These are phyloP conservation scores for Alternaria incomplexa DNA, from an alignment of 2,329 filamentous ascomycete genomes.

Conservation along the genomic window DNA sequence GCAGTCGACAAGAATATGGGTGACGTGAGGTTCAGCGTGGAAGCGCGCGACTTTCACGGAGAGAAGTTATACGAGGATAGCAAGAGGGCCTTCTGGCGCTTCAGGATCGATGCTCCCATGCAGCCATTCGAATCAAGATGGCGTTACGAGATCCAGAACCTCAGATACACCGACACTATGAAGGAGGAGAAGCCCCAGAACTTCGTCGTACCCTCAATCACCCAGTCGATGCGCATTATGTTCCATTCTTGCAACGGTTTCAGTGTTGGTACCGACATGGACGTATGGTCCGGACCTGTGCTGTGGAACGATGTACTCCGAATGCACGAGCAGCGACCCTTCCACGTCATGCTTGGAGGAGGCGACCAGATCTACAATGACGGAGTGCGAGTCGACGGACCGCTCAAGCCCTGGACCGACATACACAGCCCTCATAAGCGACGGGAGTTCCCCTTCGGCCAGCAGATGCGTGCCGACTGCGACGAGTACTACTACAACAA, in stretches of 20 bases:
- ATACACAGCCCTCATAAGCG: slow-evolving; percentile 67
- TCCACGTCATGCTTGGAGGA: slow-evolving; percentile 80
- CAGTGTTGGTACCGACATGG: slow-evolving; percentile 68
- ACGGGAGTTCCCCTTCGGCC: slow-evolving; percentile 67
- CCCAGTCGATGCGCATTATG: slow-evolving; percentile 72
- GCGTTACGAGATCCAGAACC: slow-evolving; percentile 74
- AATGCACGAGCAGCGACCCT: slow-evolving; percentile 64
- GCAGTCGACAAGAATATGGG: slow-evolving; percentile 30
- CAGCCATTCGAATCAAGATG: slow-evolving; percentile 76
- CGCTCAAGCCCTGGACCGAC: slow-evolving; percentile 70
- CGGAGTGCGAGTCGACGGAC: slow-evolving; percentile 83
- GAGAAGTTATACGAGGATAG: slow-evolving; percentile 67
- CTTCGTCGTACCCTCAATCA: slow-evolving; percentile 64
- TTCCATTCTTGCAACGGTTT: slow-evolving; percentile 75
- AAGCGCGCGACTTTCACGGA: slow-evolving; percentile 50
- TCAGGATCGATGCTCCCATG: slow-evolving; percentile 66
- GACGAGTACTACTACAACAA: slow-evolving; percentile 69
- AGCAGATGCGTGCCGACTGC: slow-evolving; percentile 65
- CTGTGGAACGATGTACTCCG: slow-evolving; percentile 71
- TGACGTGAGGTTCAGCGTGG: slow-evolving; percentile 32
- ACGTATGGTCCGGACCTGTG: slow-evolving; percentile 66
- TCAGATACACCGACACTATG: slow-evolving; percentile 65
- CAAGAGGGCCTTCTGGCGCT: slow-evolving; percentile 66
- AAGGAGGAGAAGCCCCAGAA: slow-evolving; percentile 39
- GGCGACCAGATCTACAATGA: slow-evolving; percentile 85